A percentile compares a stretch with the other conserved stretches of the same genome.
Conservation (phyloP, 1,139 yeast species). For the Wickerhamiella infanticola region DNA sequence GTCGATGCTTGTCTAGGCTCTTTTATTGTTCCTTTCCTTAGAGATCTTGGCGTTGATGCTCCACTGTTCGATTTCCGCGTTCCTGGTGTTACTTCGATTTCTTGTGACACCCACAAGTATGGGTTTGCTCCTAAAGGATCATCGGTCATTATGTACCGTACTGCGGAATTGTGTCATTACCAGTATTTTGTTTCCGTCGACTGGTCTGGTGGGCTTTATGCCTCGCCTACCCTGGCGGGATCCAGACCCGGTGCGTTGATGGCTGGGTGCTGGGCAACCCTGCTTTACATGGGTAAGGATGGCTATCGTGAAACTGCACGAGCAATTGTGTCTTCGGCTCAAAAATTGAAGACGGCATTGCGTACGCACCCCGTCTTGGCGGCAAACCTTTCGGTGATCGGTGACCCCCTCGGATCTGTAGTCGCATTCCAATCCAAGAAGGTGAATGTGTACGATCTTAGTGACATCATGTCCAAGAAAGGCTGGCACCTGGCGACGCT, state of each 20-base stretch:
- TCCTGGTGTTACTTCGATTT: slow-evolving; percentile 91
- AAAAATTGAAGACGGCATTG: slow-evolving; percentile 37
- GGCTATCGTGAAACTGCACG: slow-evolving; percentile 59
- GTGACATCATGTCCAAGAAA: slow-evolving; percentile 46
- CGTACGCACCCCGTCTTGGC: slow-evolving; percentile 18
- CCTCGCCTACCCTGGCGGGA: slow-evolving; percentile 93
- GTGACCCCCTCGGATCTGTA: slow-evolving; percentile 76
- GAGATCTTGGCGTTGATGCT: slow-evolving; percentile 43
- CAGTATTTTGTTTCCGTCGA: slow-evolving; percentile 74
- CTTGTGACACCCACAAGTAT: slow-evolving; percentile 95
- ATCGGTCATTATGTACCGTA: slow-evolving; percentile 78
- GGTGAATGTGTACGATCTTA: slow-evolving; percentile 56
- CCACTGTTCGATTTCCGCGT: slow-evolving; percentile 75
- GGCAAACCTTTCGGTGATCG: slow-evolving; percentile 42
- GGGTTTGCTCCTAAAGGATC: slow-evolving; percentile 98
- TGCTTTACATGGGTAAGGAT: slow-evolving; percentile 59
- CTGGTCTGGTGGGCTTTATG: slow-evolving; percentile 94
- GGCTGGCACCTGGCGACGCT: slow-evolving; percentile 89
- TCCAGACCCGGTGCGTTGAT: slow-evolving; percentile 93
- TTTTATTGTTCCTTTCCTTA: slow-evolving; percentile 69
- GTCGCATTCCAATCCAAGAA: slow-evolving; percentile 49
- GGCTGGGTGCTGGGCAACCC: slow-evolving; percentile 96
- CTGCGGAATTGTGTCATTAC: slow-evolving; percentile 45
- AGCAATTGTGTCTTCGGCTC: slow-evolving; percentile 52
- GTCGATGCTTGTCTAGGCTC: slow-evolving; percentile 96